A percentile compares a stretch with the other conserved stretches of the same genome.
Conservation (phyloP, 495 filamentous ascomycete genomes). For the Podospora sp. region DNA sequence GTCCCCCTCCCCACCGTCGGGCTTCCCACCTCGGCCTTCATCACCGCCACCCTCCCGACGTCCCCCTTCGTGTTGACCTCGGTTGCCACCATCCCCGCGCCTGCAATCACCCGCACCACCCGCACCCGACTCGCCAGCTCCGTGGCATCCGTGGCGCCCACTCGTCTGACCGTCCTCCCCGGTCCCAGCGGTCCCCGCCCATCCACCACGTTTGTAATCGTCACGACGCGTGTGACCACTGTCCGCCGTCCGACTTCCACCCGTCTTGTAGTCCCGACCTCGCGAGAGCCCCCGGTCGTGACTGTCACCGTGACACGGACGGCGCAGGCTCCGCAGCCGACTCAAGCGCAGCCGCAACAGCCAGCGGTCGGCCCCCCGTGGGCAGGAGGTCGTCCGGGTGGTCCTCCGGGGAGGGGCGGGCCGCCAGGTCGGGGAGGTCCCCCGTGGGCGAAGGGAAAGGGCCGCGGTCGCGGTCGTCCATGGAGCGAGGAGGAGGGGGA, state of each 20-base stretch:
- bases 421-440: too few relatives aligned
- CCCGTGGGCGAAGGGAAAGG: too few relatives aligned
- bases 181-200: background rate
- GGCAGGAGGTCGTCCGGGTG: slow-evolving; percentile 4
- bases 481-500: too few relatives aligned
- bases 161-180: background rate
- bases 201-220: slow-evolving; percentile 11
- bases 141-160: background rate
- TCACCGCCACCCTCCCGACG: background rate
- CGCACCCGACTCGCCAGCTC: background rate
- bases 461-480: too few relatives aligned
- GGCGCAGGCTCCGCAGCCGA: background rate
- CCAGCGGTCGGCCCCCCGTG: background rate
- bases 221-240: slow-evolving; percentile 23
- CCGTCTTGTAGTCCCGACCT: background rate
- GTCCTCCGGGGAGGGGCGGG: too few relatives aligned
- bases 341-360: background rate
- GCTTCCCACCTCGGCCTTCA: background rate
- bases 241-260: slow-evolving; percentile 11
- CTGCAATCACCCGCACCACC: background rate
- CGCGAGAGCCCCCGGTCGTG: slow-evolving; percentile 6
- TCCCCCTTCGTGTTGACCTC: background rate
- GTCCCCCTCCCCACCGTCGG: slow-evolving; percentile 2
- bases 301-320: slow-evolving; percentile 18
- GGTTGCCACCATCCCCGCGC: background rate